Evolutionary conservation across 2,329 filamentous ascomycete species (phyloP).

Genomic region (Bipolaris bicolor): DNA sequence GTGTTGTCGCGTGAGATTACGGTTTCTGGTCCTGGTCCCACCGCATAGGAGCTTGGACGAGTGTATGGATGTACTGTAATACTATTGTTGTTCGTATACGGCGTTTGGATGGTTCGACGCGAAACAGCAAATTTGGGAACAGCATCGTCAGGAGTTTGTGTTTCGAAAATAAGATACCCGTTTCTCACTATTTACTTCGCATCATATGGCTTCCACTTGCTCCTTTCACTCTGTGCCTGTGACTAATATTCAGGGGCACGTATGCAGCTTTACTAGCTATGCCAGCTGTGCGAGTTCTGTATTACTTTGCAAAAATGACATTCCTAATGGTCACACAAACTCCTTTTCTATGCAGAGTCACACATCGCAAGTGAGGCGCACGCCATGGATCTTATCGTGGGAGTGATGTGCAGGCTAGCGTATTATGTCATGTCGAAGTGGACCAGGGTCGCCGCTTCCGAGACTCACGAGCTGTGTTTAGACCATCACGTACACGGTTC

Average conservation of each 20-base stretch:
- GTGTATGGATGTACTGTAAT: slow-evolving; percentile 12
- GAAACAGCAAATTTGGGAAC: slow-evolving; percentile 1
- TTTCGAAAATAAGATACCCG: slow-evolving; percentile 44
- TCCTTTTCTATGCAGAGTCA: not conserved
- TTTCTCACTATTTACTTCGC: slow-evolving; percentile 13
- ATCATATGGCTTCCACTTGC: not conserved
- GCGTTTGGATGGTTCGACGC: not conserved
- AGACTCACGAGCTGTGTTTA: slow-evolving; percentile 32
- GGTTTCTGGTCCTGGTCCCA: slow-evolving; percentile 1
- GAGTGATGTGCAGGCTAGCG: slow-evolving; percentile 17
- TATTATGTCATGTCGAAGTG: slow-evolving; percentile 26
- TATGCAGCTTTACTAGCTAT: not conserved
- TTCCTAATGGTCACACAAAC: not conserved
- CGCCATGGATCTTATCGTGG: slow-evolving; percentile 16
- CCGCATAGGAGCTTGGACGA: slow-evolving; percentile 4
- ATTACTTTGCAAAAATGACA: not conserved
- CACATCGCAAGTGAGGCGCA: slow-evolving; percentile 3
- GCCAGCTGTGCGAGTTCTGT: not conserved
- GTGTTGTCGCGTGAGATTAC: slow-evolving; percentile 47
- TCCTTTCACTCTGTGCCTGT: slow-evolving; percentile 7
- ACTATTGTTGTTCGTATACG: slow-evolving; percentile 14
- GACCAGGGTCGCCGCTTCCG: slow-evolving; percentile 27
- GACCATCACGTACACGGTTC: slow-evolving; percentile 33
- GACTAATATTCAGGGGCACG: not conserved
- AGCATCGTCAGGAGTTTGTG: slow-evolving; percentile 34